phyloP scores from a whole-genome alignment of 176 grass and related monocot species.

The Oryza longistaminata region DNA sequence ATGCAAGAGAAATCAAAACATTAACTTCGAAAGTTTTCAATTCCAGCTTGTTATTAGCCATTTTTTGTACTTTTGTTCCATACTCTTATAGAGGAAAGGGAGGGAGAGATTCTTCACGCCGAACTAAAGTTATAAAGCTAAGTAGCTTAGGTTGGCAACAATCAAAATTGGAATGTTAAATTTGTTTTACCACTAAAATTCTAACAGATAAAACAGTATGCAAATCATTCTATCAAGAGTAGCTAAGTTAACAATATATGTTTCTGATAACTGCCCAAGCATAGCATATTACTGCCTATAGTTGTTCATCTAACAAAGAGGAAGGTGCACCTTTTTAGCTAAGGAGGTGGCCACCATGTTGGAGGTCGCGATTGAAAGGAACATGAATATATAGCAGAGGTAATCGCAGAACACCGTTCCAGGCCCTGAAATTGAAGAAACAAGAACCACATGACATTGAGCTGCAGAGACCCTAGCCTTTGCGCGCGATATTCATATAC shows the following conservation, averaged over 20 bases:
- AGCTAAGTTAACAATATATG: background rate
- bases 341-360: slow-evolving; percentile 97
- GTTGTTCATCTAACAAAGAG: background rate
- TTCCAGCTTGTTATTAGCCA: background rate
- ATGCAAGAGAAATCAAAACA: background rate
- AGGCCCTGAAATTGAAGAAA: slow-evolving; percentile 52
- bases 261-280: background rate
- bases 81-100: too few relatives aligned
- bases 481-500: background rate
- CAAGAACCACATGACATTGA: background rate
- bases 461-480: background rate
- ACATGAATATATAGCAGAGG: slow-evolving; percentile 94
- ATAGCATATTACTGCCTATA: background rate
- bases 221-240: too few relatives aligned
- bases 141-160: background rate
- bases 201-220: too few relatives aligned
- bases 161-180: too few relatives aligned
- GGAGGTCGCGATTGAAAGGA: slow-evolving; percentile 84
- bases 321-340: slow-evolving; percentile 69
- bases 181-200: too few relatives aligned
- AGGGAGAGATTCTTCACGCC: background rate
- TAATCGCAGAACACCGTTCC: slow-evolving; percentile 96
- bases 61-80: background rate
- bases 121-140: background rate
- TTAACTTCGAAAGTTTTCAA: background rate